Evolutionary conservation across 805 yeast genomes (phyloP), one percentile per base, ranked within the genome.

Genomic region (Starmerella gropengiesseri): DNA sequence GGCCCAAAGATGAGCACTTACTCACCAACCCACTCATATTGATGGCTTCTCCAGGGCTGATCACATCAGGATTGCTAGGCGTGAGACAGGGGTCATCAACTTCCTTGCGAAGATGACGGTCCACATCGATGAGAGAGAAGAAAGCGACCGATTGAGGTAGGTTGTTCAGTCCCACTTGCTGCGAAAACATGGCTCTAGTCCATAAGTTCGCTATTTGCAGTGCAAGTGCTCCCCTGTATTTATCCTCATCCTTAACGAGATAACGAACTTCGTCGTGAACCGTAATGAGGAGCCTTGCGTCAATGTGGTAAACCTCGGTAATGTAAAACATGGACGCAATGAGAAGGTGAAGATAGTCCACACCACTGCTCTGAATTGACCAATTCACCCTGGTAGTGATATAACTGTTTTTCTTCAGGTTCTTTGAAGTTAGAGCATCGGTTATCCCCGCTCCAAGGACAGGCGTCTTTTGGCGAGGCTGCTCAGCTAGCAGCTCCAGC

Each of bases 351-450:
- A 91, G 67, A 56, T 93, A 91, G 59, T 91, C 98, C 16, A 93
- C 99, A 28, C 98, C 99, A 1, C 95, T 84, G 18, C 95, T 84
- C 60, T 91, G 99, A 57, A 91, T 91, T 0, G 95, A 84, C 99
- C 99, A 91, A 56, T 91, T 91, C 49, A 87, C 79, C 55, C 99
- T 64, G 1, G 95, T 85, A 0, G 98, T 91, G 50, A 91, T 63
- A 58, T 79, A 91, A 16, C 47, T 53, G 1, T 75, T 65, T 48
- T 74, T 74, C 32, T 74, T 75, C 52, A 91, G 67, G 58, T 89
- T 78, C 41, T 67, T 65, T 32, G 73, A 71, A 52, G 73, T 71
- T 45, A 91, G 65, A 0, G 97, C 95, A 45, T 75, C 75, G 0
- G 99, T 91, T 36, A 91, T 85, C 12, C 94, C 83, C 5, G 96